Conservation (phyloP, 495 filamentous ascomycete genomes). For the Daldinia concentrica region DNA sequence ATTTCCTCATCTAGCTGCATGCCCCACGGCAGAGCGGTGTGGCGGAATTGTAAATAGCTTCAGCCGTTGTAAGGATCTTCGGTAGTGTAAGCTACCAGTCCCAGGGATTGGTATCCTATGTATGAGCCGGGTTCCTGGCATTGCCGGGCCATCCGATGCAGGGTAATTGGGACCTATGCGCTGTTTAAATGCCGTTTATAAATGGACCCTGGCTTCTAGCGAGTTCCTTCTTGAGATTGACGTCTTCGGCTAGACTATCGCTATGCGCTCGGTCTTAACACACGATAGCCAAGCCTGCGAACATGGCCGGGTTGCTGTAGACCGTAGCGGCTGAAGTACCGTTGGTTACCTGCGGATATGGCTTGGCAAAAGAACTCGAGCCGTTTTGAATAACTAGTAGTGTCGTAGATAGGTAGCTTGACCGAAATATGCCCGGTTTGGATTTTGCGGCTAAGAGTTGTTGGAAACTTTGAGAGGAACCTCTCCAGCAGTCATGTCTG, state of each 20-base stretch:
- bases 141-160: not conserved
- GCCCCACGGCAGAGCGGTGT: not conserved
- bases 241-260: not conserved
- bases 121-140: not conserved
- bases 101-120: not conserved
- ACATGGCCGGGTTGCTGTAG: not conserved
- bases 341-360: not conserved
- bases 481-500: not conserved
- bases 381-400: not conserved
- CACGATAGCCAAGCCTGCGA: too few relatives aligned
- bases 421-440: not conserved
- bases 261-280: not conserved
- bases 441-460: not conserved
- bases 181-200: not conserved
- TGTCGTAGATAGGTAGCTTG: not conserved
- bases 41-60: not conserved
- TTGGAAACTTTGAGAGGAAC: not conserved
- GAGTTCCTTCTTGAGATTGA: not conserved
- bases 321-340: not conserved
- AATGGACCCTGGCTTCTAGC: not conserved
- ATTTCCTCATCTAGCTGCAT: not conserved
- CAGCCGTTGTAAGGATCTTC: not conserved
- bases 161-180: not conserved
- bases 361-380: not conserved
- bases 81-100: not conserved